Evolutionary conservation across 2,329 filamentous ascomycete species (phyloP).

Genomic region (Talaromyces atroroseus): DNA sequence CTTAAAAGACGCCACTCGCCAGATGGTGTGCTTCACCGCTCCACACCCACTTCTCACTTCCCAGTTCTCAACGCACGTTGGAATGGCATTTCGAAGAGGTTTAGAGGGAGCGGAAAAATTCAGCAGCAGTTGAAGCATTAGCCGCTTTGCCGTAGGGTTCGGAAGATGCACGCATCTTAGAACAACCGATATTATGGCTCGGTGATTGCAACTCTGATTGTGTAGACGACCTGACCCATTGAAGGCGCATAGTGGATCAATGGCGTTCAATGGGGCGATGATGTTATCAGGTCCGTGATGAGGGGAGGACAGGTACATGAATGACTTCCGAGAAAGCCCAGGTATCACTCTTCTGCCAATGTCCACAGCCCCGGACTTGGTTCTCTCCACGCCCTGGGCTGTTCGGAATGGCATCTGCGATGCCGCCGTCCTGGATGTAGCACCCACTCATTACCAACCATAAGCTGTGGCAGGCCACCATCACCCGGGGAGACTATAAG

Average conservation of each 20-base stretch:
- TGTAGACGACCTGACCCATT: too few relatives aligned
- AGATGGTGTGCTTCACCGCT: too few relatives aligned
- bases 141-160: too few relatives aligned
- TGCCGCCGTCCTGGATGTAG: conserved; percentile 24
- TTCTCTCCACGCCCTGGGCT: conserved; percentile 32
- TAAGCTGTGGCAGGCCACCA: not conserved
- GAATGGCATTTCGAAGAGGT: too few relatives aligned
- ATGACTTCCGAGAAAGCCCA: not conserved
- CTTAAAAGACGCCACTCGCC: too few relatives aligned
- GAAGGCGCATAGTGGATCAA: not conserved
- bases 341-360: conserved; percentile 25
- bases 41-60: too few relatives aligned
- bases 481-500: not conserved
- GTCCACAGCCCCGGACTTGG: conserved; percentile 34
- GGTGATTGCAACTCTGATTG: not conserved
- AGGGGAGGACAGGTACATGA: too few relatives aligned
- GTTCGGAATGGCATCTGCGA: conserved; percentile 34
- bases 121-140: too few relatives aligned
- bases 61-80: too few relatives aligned
- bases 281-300: not conserved
- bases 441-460: not conserved
- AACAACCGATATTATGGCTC: not conserved
- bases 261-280: not conserved
- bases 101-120: too few relatives aligned
- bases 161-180: not conserved